These are phyloP conservation scores for Brassica juncea DNA, from an alignment of 345 rosid genomes.

Conservation along the genomic window DNA sequence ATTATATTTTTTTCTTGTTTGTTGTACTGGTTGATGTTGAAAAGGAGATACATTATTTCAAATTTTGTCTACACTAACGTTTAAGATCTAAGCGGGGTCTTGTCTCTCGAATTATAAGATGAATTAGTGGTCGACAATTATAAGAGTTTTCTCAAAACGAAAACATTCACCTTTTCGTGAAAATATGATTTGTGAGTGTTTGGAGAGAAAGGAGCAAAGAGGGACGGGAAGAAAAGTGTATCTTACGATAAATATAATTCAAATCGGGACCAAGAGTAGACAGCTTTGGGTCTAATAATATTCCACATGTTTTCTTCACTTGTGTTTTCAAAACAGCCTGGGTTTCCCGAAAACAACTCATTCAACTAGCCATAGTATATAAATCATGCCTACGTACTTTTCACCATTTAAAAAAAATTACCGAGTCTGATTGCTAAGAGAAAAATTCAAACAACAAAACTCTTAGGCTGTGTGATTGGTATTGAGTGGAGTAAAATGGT, in stretches of 20 bases:
- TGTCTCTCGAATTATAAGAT: slow-evolving; percentile 15
- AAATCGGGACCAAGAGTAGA: slow-evolving; percentile 30
- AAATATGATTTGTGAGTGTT: slow-evolving; percentile 19
- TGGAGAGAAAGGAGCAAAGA: slow-evolving; percentile 35
- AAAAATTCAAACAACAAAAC: neutral
- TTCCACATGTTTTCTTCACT: slow-evolving; percentile 30
- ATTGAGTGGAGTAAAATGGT: neutral
- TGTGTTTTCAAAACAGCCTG: slow-evolving; percentile 8
- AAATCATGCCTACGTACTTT: slow-evolving; percentile 4
- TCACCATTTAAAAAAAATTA: neutral
- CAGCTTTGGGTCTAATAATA: slow-evolving; percentile 33
- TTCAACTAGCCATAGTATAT: neutral
- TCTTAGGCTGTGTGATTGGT: neutral
- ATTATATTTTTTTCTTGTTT: neutral
- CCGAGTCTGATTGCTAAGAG: neutral
- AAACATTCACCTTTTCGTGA: slow-evolving; percentile 7
- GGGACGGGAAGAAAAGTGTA: slow-evolving; percentile 36
- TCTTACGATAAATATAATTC: slow-evolving; percentile 25
- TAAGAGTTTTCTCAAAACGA: neutral
- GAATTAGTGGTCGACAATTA: slow-evolving; percentile 20
- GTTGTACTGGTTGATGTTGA: neutral
- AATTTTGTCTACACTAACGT: slow-evolving; percentile 14
- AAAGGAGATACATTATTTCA: slow-evolving; percentile 10
- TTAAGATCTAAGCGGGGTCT: slow-evolving; percentile 24
- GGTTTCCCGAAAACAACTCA: slow-evolving; percentile 15